Evolutionary conservation across 2,329 filamentous ascomycete species (phyloP).

Genomic region (Xylariaceae sp.): DNA sequence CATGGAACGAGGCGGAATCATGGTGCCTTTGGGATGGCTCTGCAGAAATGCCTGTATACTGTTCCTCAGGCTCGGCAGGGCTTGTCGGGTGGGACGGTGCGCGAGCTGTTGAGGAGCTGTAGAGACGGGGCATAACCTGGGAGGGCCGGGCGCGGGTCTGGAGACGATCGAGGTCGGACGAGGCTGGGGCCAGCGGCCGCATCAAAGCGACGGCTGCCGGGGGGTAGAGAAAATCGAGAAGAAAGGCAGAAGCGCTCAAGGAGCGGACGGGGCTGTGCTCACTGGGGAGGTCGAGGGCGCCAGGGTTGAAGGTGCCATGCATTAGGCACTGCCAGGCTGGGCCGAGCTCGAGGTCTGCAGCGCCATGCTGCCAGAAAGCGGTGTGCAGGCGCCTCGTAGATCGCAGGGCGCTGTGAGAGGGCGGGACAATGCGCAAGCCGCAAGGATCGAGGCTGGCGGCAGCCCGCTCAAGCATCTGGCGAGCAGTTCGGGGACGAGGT

Average conservation of each 20-base stretch:
- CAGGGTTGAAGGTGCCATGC: conserved; percentile 27
- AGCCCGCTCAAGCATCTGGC: conserved; percentile 56
- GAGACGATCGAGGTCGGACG: conserved; percentile 26
- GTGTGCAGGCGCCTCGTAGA: conserved; percentile 43
- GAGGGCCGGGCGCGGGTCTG: conserved; percentile 18
- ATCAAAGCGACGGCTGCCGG: conserved; percentile 40
- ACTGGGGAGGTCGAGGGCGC: conserved; percentile 17
- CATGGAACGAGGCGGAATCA: not conserved
- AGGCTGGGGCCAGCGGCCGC: conserved; percentile 30
- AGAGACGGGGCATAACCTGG: conserved; percentile 22
- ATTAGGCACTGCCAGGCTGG: conserved; percentile 38
- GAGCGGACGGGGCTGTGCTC: conserved; percentile 23
- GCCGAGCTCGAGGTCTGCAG: conserved; percentile 45
- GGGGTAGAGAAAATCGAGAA: conserved; percentile 56
- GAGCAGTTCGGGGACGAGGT: no score
- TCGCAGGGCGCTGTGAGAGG: conserved; percentile 34
- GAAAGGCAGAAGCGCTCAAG: conserved; percentile 44
- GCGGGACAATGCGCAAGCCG: conserved; percentile 48
- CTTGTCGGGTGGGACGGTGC: conserved; percentile 3
- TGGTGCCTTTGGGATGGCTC: not conserved
- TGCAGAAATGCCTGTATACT: not conserved
- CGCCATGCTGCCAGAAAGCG: conserved; percentile 53
- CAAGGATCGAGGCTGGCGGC: conserved; percentile 53
- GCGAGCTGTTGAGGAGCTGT: conserved; percentile 22
- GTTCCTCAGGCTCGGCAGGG: not conserved